Percentiles rank a stretch among this genome's conserved stretches.
Conservation (phyloP, 805 yeast genomes). For the Suhomyces pyralidae region DNA sequence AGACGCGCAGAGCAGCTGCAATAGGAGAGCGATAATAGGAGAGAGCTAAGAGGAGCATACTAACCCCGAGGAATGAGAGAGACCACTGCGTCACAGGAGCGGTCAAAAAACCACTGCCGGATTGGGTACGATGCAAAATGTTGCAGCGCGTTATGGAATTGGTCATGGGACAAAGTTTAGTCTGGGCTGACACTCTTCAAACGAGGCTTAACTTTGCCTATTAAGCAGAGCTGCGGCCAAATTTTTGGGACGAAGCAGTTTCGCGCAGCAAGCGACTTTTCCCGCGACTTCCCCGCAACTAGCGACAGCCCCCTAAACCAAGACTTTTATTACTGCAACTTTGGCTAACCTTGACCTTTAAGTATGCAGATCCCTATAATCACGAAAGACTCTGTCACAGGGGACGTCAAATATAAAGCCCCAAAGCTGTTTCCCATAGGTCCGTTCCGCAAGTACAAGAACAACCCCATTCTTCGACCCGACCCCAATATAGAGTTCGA, state of each 20-base stretch:
- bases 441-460: conserved; percentile 33
- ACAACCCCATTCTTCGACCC: conserved; percentile 39
- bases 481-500: conserved; percentile 37
- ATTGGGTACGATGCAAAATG: background rate
- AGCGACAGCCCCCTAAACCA: background rate
- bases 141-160: background rate
- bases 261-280: background rate
- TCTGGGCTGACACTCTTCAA: background rate
- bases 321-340: background rate
- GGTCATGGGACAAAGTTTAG: background rate
- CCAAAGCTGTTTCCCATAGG: conserved; percentile 41
- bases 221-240: too few relatives aligned
- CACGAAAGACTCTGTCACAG: conserved; percentile 22
- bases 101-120: background rate
- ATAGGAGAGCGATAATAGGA: background rate
- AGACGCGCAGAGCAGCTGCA: background rate
- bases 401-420: conserved; percentile 29
- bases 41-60: too few relatives aligned
- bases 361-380: conserved; percentile 22
- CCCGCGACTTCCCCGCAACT: background rate
- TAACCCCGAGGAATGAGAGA: background rate
- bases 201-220: background rate
- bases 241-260: background rate
- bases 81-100: background rate
- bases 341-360: background rate